A percentile compares a stretch with the other conserved stretches of the same genome.
These are phyloP conservation scores for Cutaneotrichosporon arboriforme DNA, from an alignment of 1,284 basidiomycete genomes.

Conservation along the genomic window DNA sequence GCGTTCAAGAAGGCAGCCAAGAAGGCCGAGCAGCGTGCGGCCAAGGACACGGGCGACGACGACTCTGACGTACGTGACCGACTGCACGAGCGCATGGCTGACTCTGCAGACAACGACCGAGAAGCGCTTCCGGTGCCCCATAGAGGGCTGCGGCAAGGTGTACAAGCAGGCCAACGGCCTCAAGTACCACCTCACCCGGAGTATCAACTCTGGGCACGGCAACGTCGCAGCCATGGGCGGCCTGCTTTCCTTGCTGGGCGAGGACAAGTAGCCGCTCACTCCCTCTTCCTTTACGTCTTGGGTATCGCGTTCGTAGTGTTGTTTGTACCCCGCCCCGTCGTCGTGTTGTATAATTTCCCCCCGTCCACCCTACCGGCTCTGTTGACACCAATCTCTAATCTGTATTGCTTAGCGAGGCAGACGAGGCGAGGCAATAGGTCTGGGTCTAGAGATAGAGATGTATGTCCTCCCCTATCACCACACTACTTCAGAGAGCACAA, in stretches of 20 bases:
- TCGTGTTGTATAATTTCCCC: slow-evolving; percentile 3
- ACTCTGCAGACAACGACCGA: slow-evolving; percentile 36
- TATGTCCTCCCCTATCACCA: not conserved
- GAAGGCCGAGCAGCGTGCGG: slow-evolving; percentile 30
- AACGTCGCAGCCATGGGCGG: slow-evolving; percentile 42
- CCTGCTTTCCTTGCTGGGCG: slow-evolving; percentile 25
- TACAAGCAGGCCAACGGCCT: slow-evolving; percentile 55
- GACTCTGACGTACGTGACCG: slow-evolving; percentile 14
- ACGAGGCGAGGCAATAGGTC: too few species aligned
- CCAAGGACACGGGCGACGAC: slow-evolving; percentile 28
- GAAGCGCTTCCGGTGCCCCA: slow-evolving; percentile 56
- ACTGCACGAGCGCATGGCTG: too few species aligned
- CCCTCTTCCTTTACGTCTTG: not conserved
- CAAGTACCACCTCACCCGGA: slow-evolving; percentile 47
- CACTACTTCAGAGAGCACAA: slow-evolving; percentile 3
- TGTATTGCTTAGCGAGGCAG: slow-evolving; percentile 1
- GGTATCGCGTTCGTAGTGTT: not conserved
- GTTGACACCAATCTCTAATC: slow-evolving; percentile 1
- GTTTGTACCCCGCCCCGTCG: not conserved
- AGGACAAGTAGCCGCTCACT: slow-evolving; percentile 7
- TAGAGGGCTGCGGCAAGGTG: slow-evolving; percentile 57
- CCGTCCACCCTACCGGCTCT: not conserved
- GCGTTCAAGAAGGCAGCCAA: slow-evolving; percentile 36
- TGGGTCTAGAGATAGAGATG: not conserved
- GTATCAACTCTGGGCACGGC: slow-evolving; percentile 45